A percentile compares a stretch with the other conserved stretches of the same genome.
phyloP scores from a whole-genome alignment of 352 stramenopile species.

The Pythium pyrilobum region DNA sequence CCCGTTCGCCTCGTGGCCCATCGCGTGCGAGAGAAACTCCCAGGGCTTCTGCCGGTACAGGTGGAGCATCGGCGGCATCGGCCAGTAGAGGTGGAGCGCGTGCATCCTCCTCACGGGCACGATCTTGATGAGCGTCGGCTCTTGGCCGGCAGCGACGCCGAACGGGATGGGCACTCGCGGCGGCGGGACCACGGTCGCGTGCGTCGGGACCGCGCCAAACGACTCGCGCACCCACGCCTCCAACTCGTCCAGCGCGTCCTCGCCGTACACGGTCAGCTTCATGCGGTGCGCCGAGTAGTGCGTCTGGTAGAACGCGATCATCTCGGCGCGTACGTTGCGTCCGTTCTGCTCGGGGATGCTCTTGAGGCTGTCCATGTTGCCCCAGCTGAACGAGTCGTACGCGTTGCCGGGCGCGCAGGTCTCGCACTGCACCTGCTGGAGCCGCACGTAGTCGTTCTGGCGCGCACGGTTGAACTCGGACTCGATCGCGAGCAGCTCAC shows the following conservation, averaged over 20 bases:
- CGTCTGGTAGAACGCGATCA: constrained; percentile 31
- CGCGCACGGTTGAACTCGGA: constrained; percentile 47
- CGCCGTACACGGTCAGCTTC: constrained; percentile 37
- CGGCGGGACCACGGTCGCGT: not conserved
- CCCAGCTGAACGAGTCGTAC: constrained; percentile 59
- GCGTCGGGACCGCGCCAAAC: constrained; percentile 28
- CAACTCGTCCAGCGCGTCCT: constrained; percentile 32
- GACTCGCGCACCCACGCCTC: constrained; percentile 27
- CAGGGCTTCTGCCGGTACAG: constrained; percentile 29
- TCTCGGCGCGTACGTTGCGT: constrained; percentile 24
- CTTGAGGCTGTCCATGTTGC: constrained; percentile 42
- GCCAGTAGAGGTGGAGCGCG: constrained; percentile 33
- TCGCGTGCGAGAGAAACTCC: constrained; percentile 34
- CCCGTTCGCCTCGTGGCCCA: constrained; percentile 33
- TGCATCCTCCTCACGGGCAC: constrained; percentile 32
- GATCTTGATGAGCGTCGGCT: constrained; percentile 28
- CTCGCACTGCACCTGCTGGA: constrained; percentile 39
- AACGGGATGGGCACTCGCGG: constrained; percentile 10
- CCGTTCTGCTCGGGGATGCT: constrained; percentile 9
- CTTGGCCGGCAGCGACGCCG: constrained; percentile 17
- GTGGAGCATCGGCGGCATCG: constrained; percentile 22
- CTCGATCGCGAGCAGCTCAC: constrained; percentile 63
- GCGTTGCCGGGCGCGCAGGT: constrained; percentile 3
- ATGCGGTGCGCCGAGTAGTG: constrained; percentile 43
- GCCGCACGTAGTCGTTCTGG: constrained; percentile 35